phyloP scores from a whole-genome alignment of 371 early-diverging fungal species.

The Mortierella sp. region DNA sequence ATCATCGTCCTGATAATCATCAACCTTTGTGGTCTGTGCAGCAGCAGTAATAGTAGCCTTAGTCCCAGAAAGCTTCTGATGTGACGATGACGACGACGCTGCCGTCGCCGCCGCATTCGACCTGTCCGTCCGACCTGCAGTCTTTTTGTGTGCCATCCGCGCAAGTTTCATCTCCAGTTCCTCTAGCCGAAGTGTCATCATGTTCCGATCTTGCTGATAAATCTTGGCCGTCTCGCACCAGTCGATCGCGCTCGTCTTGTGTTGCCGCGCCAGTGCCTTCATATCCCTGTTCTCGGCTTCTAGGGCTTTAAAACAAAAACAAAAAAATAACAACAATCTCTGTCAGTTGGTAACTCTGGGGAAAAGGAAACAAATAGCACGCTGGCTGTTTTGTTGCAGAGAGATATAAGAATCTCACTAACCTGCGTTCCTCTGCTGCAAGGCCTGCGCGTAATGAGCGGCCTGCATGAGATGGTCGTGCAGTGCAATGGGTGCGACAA shows the following conservation, averaged over 20 bases:
- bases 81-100: background rate
- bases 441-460: constrained; percentile 20
- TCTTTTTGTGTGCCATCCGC: background rate
- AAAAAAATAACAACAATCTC: background rate
- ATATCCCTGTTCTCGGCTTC: constrained; percentile 27
- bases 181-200: constrained; percentile 30
- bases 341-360: background rate
- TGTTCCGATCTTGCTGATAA: constrained; percentile 41
- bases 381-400: too few relatives aligned
- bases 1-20: background rate
- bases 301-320: constrained; percentile 10
- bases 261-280: constrained; percentile 6
- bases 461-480: constrained; percentile 28
- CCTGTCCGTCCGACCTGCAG: background rate
- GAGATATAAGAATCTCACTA: background rate
- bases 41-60: background rate
- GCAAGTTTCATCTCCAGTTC: constrained; percentile 32
- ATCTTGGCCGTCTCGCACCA: constrained; percentile 37
- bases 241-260: constrained; percentile 27
- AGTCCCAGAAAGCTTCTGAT: background rate
- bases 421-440: constrained; percentile 25
- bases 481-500: constrained; percentile 7
- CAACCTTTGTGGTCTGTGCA: background rate
- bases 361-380: too few relatives aligned
- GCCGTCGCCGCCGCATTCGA: background rate